Conservation (phyloP, 306 rosid species). For the Arachis hypogaea region DNA sequence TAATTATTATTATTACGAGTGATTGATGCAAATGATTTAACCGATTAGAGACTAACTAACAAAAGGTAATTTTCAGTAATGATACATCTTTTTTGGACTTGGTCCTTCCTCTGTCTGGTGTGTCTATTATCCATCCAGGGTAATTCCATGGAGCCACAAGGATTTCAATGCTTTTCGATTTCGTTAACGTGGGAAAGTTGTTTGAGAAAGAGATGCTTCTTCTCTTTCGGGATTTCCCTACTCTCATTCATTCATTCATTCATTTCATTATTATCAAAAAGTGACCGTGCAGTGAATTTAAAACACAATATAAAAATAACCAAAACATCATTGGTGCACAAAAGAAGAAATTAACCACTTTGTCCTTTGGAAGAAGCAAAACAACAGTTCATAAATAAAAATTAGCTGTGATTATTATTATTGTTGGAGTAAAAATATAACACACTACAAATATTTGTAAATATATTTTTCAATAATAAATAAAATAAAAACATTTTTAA, state of each 20-base stretch:
- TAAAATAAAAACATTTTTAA: too few species aligned
- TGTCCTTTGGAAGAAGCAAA: conserved; percentile 29
- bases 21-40: conserved; percentile 42
- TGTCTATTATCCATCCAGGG: conserved; percentile 56
- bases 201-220: conserved; percentile 72
- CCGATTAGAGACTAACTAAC: conserved; percentile 40
- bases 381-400: conserved; percentile 23
- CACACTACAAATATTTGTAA: too few species aligned
- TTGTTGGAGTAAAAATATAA: too few species aligned
- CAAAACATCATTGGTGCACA: background rate
- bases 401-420: background rate
- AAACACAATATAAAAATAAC: too few species aligned
- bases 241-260: conserved; percentile 27
- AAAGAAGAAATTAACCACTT: conserved; percentile 8
- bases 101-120: conserved; percentile 54
- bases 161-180: conserved; percentile 72
- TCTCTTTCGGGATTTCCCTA: conserved; percentile 42
- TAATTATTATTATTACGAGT: too few species aligned
- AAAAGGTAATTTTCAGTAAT: conserved; percentile 57
- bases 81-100: conserved; percentile 48
- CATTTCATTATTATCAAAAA: conserved; percentile 25
- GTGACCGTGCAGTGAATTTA: background rate
- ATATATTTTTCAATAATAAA: too few species aligned
- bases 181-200: conserved; percentile 96
- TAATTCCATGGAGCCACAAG: conserved; percentile 29